phyloP scores from a whole-genome alignment of 352 stramenopile species.

The Albugo laibachii region DNA sequence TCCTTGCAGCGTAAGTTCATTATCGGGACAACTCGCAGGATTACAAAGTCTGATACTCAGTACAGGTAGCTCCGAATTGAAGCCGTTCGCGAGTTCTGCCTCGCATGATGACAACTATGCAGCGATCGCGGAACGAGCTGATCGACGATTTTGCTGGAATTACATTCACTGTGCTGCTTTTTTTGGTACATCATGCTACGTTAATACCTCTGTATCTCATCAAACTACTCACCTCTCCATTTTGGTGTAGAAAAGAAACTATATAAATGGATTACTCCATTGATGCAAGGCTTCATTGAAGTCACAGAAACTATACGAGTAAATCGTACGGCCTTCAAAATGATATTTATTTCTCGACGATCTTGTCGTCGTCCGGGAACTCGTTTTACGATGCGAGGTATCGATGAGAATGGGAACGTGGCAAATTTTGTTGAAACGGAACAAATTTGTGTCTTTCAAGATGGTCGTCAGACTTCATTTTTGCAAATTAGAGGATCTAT shows the following conservation, averaged over 20 bases:
- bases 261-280: constrained; percentile 61
- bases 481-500: constrained; percentile 88
- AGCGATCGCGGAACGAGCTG: constrained; percentile 41
- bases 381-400: constrained; percentile 85
- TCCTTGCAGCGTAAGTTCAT: constrained; percentile 38
- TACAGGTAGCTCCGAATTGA: constrained; percentile 29
- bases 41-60: background rate
- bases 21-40: background rate
- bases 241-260: constrained; percentile 32
- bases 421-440: constrained; percentile 94
- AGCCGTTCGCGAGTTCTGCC: constrained; percentile 2
- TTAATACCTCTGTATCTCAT: background rate
- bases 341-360: constrained; percentile 54
- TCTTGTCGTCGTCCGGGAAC: constrained; percentile 70
- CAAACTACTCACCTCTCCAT: constrained; percentile 1
- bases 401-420: constrained; percentile 80
- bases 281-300: constrained; percentile 50
- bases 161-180: constrained; percentile 38
- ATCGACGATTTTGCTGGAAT: constrained; percentile 89
- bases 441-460: constrained; percentile 71
- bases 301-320: constrained; percentile 23
- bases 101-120: background rate
- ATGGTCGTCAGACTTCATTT: constrained; percentile 35
- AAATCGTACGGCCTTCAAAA: constrained; percentile 28
- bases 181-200: constrained; percentile 15